phyloP scores from a whole-genome alignment of 192 early-diverging fungal species.

The Coemansia guatemalensis region DNA sequence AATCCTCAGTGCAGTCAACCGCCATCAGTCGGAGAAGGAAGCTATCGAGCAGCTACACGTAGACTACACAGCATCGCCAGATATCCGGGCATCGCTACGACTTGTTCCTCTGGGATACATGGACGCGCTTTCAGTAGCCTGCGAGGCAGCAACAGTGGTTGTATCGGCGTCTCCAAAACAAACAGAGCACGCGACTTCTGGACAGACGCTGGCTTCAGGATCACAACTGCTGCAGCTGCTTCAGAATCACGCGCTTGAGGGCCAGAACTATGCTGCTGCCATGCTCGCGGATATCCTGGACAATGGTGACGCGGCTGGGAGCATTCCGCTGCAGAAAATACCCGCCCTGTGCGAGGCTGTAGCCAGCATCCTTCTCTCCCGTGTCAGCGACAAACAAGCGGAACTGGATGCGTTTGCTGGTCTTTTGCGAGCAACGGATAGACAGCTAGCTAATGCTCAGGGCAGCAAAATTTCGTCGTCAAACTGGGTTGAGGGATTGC shows the following conservation, averaged over 20 bases:
- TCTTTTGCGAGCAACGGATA: background rate
- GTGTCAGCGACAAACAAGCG: background rate
- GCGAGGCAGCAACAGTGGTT: background rate
- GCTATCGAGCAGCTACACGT: background rate
- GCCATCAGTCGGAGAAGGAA: background rate
- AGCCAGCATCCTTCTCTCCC: background rate
- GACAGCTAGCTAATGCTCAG: background rate
- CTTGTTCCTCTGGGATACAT: conserved; percentile 33
- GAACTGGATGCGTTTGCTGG: conserved; percentile 1
- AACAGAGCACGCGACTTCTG: background rate
- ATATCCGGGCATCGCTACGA: conserved; percentile 32
- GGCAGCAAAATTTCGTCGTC: background rate
- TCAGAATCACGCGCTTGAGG: background rate
- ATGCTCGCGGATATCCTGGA: conserved; percentile 22
- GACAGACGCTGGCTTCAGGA: background rate
- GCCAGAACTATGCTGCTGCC: conserved; percentile 9
- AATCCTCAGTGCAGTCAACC: background rate
- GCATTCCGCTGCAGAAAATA: background rate
- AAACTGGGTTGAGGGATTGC: background rate
- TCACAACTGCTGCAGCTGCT: conserved; percentile 13
- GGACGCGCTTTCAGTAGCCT: conserved; percentile 9
- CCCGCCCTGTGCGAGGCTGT: background rate
- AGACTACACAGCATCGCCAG: conserved; percentile 14
- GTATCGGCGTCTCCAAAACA: background rate
- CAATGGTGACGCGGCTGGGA: background rate